Evolutionary conservation across 352 stramenopile species (phyloP).

Genomic region (Pythium sukuiense): DNA sequence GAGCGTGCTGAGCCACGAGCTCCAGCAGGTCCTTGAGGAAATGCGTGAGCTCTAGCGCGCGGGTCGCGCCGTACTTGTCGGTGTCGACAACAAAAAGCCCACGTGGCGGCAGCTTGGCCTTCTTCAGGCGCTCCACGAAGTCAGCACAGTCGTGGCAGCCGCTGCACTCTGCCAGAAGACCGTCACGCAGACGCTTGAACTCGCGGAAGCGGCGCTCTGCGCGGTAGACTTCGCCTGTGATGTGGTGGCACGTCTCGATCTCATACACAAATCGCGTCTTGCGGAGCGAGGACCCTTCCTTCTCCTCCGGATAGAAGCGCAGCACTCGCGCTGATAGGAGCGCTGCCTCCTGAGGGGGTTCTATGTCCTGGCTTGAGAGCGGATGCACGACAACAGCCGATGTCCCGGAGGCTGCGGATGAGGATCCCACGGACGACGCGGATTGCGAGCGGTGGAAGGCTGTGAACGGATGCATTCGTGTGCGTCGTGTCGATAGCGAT

Average conservation of each 20-base stretch:
- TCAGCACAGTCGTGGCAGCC: constrained; percentile 44
- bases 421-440: not conserved
- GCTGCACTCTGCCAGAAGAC: constrained; percentile 55
- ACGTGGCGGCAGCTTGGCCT: constrained; percentile 47
- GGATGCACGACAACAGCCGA: constrained; percentile 6
- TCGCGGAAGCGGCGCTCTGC: constrained; percentile 59
- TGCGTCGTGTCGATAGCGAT: not conserved
- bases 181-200: constrained; percentile 68
- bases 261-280: constrained; percentile 75
- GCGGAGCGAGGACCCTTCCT: constrained; percentile 46
- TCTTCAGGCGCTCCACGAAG: constrained; percentile 55
- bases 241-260: constrained; percentile 68
- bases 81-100: constrained; percentile 56
- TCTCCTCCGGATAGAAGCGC: constrained; percentile 56
- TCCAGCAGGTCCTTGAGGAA: constrained; percentile 60
- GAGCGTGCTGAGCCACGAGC: constrained; percentile 39
- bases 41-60: constrained; percentile 60
- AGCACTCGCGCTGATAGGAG: constrained; percentile 58
- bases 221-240: constrained; percentile 56
- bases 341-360: constrained; percentile 3
- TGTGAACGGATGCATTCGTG: not conserved
- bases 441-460: not conserved
- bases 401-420: not conserved
- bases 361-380: not conserved
- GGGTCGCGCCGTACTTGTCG: constrained; percentile 57